Conservation (phyloP, 2,329 filamentous ascomycete genomes). For the Thelonectria discophora region DNA sequence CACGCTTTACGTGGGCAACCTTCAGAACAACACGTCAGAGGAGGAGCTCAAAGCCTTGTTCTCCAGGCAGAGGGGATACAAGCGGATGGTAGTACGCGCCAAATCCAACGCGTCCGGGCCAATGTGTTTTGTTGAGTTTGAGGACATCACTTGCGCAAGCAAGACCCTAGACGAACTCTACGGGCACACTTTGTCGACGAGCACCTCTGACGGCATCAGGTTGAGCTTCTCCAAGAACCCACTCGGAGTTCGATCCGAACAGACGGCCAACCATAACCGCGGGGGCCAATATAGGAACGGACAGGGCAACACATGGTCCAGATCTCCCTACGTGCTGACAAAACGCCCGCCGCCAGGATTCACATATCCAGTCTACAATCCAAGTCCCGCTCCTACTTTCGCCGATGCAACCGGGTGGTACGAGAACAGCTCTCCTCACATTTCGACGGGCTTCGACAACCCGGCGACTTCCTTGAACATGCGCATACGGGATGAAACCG, state of each 20-base stretch:
- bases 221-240: conserved; percentile 98
- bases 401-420: conserved; percentile 35
- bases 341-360: conserved; percentile 86
- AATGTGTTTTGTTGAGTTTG: conserved; percentile 99
- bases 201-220: conserved; percentile 91
- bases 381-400: conserved; percentile 41
- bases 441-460: too few relatives aligned
- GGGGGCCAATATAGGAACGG: conserved; percentile 62
- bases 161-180: conserved; percentile 92
- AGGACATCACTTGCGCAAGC: conserved; percentile 90
- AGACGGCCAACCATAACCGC: conserved; percentile 59
- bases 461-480: background rate
- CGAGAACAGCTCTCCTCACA: background rate
- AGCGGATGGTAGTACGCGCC: conserved; percentile 91
- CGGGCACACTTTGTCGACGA: conserved; percentile 86
- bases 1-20: conserved; percentile 96
- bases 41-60: conserved; percentile 96
- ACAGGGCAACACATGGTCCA: conserved; percentile 52
- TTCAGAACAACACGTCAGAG: conserved; percentile 91
- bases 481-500: background rate
- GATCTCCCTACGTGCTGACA: conserved; percentile 68
- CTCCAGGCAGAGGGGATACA: conserved; percentile 92
- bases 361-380: conserved; percentile 76
- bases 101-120: conserved; percentile 83
- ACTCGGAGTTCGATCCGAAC: conserved; percentile 85